phyloP scores from a whole-genome alignment of 345 rosid genomes.

The Eucalyptus rudis region DNA sequence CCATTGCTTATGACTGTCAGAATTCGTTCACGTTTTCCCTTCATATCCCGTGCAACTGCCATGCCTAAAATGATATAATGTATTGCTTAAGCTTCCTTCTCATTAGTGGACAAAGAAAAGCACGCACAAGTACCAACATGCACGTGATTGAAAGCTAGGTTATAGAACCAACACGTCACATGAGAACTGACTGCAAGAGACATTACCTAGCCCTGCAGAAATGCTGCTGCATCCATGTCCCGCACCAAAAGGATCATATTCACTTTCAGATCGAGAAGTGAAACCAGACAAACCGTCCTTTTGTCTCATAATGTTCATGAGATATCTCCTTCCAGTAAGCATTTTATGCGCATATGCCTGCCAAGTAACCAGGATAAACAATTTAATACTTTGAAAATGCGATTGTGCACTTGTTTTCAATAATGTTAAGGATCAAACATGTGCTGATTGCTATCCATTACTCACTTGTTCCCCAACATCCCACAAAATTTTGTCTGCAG shows the following conservation, averaged over 20 bases:
- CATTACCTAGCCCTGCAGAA: slow-evolving; percentile 87
- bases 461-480: slow-evolving; percentile 82
- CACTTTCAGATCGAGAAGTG: slow-evolving; percentile 60
- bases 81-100: neutral
- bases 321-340: slow-evolving; percentile 71
- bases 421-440: neutral
- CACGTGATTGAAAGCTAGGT: neutral
- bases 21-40: slow-evolving; percentile 68
- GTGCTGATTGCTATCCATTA: neutral
- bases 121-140: neutral
- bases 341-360: slow-evolving; percentile 90
- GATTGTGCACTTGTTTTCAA: neutral
- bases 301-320: slow-evolving; percentile 42
- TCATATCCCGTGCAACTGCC: slow-evolving; percentile 87
- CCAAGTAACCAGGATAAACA: neutral
- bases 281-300: slow-evolving; percentile 53
- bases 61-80: slow-evolving; percentile 35
- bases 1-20: slow-evolving; percentile 70
- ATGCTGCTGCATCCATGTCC: slow-evolving; percentile 91
- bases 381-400: neutral
- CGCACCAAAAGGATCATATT: slow-evolving; percentile 80
- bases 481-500: slow-evolving; percentile 82
- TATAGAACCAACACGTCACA: neutral
- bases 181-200: neutral
- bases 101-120: neutral